Evolutionary conservation across 768 basidiomycete genomes (phyloP).

Genomic region (Naematelia aurantialba): DNA sequence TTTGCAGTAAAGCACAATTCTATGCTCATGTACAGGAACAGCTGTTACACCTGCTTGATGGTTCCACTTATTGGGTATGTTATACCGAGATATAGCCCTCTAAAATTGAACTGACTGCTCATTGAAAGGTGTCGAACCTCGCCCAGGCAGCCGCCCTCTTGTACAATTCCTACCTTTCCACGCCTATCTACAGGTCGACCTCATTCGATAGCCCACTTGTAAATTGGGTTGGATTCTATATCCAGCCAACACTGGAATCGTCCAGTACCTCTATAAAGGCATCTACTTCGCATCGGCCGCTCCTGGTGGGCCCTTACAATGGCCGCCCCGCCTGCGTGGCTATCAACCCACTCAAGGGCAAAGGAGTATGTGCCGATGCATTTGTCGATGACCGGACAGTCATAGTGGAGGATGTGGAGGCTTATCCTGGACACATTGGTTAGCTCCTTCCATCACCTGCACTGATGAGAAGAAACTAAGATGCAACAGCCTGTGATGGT

Average conservation of each 20-base stretch:
- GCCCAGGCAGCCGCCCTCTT: conserved; percentile 78
- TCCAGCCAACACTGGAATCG: neutral
- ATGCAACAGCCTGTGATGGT: conserved; percentile 65
- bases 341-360: conserved; percentile 60
- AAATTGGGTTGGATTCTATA: conserved; percentile 75
- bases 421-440: conserved; percentile 84
- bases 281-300: conserved; percentile 4
- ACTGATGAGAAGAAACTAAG: neutral
- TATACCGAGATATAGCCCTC: neutral
- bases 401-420: conserved; percentile 72
- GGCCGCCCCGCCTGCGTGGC: conserved; percentile 88
- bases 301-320: conserved; percentile 79
- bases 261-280: neutral
- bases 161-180: conserved; percentile 71
- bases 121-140: conserved; percentile 72
- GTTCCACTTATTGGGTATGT: conserved; percentile 72
- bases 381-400: conserved; percentile 60
- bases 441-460: neutral
- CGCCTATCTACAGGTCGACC: conserved; percentile 60
- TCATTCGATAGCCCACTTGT: conserved; percentile 60
- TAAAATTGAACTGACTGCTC: neutral
- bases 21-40: conserved; percentile 72
- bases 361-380: conserved; percentile 84
- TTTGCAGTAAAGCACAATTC: conserved; percentile 63
- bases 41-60: conserved; percentile 61